A percentile compares a stretch with the other conserved stretches of the same genome.
Evolutionary conservation across 257 asterid species (phyloP).

Genomic region (Agastache rugosa): DNA sequence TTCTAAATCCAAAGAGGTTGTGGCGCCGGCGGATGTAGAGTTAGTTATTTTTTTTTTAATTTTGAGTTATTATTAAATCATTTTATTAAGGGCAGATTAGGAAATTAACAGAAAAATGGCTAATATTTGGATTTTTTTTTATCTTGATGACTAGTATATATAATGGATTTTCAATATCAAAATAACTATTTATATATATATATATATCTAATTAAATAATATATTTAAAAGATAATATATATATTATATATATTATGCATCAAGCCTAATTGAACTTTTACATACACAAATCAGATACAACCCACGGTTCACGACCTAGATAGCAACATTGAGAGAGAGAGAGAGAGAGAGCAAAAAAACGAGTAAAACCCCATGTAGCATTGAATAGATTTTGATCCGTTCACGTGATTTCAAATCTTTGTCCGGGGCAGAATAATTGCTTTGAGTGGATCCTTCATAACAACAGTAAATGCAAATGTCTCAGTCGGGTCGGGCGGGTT

Average conservation of each 20-base stretch:
- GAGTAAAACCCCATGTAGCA: neutral
- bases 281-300: neutral
- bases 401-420: conserved; percentile 46
- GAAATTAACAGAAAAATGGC: too few relatives aligned
- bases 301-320: neutral
- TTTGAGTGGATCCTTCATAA: conserved; percentile 89
- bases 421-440: conserved; percentile 78
- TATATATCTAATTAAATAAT: too few relatives aligned
- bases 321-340: neutral
- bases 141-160: too few relatives aligned
- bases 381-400: neutral
- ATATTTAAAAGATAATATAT: neutral
- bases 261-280: neutral
- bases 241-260: too few relatives aligned
- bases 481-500: conserved; percentile 91
- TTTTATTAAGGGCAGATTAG: too few relatives aligned
- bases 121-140: too few relatives aligned
- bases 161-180: too few relatives aligned
- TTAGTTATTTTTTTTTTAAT: too few relatives aligned
- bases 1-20: too few relatives aligned
- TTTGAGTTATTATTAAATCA: too few relatives aligned
- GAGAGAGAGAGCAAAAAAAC: neutral
- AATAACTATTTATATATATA: too few relatives aligned
- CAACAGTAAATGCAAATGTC: conserved; percentile 85
- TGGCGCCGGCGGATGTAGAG: too few relatives aligned